These are phyloP conservation scores for Phytophthora meadii DNA, from an alignment of 352 stramenopile species.

Conservation along the genomic window DNA sequence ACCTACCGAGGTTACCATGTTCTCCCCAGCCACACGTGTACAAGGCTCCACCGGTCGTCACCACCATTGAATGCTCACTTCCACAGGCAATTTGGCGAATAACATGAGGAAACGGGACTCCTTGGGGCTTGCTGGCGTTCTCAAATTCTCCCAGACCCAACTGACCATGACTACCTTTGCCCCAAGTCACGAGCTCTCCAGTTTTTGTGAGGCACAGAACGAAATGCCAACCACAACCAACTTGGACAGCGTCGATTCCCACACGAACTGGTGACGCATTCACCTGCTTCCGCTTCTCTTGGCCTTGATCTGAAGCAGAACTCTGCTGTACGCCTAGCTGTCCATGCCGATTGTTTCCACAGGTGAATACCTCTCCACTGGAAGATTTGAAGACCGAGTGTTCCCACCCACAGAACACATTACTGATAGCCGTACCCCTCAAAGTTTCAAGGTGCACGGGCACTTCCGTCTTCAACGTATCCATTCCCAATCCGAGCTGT, in stretches of 20 bases:
- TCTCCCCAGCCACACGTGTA: constrained; percentile 87
- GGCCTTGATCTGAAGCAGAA: background rate
- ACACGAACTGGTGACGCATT: constrained; percentile 39
- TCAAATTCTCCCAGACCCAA: constrained; percentile 46
- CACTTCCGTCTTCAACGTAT: constrained; percentile 20
- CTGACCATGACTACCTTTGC: constrained; percentile 81
- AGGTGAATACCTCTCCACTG: constrained; percentile 53
- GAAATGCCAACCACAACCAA: constrained; percentile 83
- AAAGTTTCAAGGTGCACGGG: constrained; percentile 43
- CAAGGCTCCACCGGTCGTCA: constrained; percentile 56
- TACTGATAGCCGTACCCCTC: constrained; percentile 16
- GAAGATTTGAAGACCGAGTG: constrained; percentile 69
- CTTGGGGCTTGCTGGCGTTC: constrained; percentile 24
- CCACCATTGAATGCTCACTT: constrained; percentile 76
- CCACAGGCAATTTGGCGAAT: constrained; percentile 68
- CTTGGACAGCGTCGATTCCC: constrained; percentile 37
- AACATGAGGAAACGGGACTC: constrained; percentile 36
- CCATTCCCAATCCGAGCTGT: constrained; percentile 67
- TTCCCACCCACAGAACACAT: constrained; percentile 82
- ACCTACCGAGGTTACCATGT: constrained; percentile 84
- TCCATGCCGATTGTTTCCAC: constrained; percentile 80
- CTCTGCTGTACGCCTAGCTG: constrained; percentile 56
- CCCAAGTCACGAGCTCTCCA: constrained; percentile 64
- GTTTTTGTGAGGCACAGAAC: constrained; percentile 54
- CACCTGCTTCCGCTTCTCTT: constrained; percentile 28